A percentile compares a stretch with the other conserved stretches of the same genome.
Evolutionary conservation across 2,329 filamentous ascomycete species (phyloP).

Genomic region (Ceratocystis cacaofunesta): DNA sequence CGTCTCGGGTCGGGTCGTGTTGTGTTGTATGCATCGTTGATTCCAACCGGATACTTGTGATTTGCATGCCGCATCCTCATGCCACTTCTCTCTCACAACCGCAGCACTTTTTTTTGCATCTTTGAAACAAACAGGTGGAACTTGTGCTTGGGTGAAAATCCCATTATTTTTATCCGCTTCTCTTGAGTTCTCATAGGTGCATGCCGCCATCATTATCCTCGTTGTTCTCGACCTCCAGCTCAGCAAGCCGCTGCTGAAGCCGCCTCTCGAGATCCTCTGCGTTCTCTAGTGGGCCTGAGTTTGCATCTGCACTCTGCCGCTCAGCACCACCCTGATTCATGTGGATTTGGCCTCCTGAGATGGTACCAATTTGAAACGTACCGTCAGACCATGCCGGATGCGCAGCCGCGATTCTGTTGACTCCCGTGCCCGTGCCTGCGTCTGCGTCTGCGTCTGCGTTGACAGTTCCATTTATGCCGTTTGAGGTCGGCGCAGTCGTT

Average conservation of each 20-base stretch:
- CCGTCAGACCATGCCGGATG: slow-evolving; percentile 45
- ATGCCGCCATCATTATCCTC: slow-evolving; percentile 33
- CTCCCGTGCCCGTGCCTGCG: not conserved
- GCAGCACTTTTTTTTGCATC: not conserved
- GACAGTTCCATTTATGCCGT: not conserved
- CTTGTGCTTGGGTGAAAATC: too few species aligned
- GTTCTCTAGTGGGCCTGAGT: not conserved
- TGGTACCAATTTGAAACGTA: slow-evolving; percentile 46
- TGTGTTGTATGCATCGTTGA: not conserved
- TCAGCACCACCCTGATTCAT: slow-evolving; percentile 25
- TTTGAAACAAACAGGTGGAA: not conserved
- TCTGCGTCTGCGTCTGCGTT: not conserved
- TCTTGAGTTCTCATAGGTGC: slow-evolving; percentile 36
- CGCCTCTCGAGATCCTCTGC: slow-evolving; percentile 45
- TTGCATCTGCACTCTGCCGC: not conserved
- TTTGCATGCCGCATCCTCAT: not conserved
- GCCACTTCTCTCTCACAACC: not conserved
- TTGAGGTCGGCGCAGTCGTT: not conserved
- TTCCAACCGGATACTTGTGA: not conserved
- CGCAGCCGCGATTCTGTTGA: slow-evolving; percentile 7
- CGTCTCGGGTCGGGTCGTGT: not conserved
- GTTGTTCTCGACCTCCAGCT: slow-evolving; percentile 30
- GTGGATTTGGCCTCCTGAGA: slow-evolving; percentile 36
- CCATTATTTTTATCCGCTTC: not conserved
- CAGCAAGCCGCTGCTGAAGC: slow-evolving; percentile 40